Percentiles rank a stretch among this genome's conserved stretches.
phyloP scores from a whole-genome alignment of 805 yeast species.

The Candida boleticola region DNA sequence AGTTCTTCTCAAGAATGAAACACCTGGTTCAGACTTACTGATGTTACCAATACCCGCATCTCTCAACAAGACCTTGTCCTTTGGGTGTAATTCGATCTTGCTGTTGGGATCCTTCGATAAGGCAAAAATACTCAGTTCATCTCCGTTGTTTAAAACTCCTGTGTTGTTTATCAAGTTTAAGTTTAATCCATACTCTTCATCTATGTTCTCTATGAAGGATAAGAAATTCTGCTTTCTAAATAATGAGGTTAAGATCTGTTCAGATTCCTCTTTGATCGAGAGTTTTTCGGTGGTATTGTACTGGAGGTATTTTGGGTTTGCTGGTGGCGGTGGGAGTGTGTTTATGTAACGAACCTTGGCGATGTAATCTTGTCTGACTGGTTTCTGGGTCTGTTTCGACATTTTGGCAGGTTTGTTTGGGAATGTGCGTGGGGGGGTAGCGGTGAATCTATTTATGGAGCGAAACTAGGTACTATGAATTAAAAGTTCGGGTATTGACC shows the following conservation, averaged over 20 bases:
- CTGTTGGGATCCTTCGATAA: slow-evolving; percentile 14
- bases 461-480: too few relatives aligned
- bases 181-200: slow-evolving; percentile 71
- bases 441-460: too few relatives aligned
- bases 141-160: slow-evolving; percentile 63
- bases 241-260: slow-evolving; percentile 61
- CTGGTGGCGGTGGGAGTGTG: slow-evolving; percentile 87
- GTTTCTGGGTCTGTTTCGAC: slow-evolving; percentile 27
- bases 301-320: slow-evolving; percentile 81
- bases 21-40: slow-evolving; percentile 47
- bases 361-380: slow-evolving; percentile 68
- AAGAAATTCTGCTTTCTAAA: slow-evolving; percentile 74
- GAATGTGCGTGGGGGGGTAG: background rate
- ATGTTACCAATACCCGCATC: slow-evolving; percentile 65
- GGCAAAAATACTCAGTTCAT: slow-evolving; percentile 42
- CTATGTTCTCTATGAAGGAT: slow-evolving; percentile 53
- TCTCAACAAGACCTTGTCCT: slow-evolving; percentile 70
- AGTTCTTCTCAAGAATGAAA: slow-evolving; percentile 88
- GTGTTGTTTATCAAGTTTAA: slow-evolving; percentile 68
- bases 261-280: slow-evolving; percentile 37
- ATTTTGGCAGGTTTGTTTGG: slow-evolving; percentile 15
- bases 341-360: slow-evolving; percentile 83
- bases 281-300: slow-evolving; percentile 40
- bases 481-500: too few relatives aligned
- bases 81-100: slow-evolving; percentile 59